A percentile compares a stretch with the other conserved stretches of the same genome.
These are phyloP conservation scores for Gyromitra esculenta DNA, from an alignment of 2,329 filamentous ascomycete species.

Conservation along the genomic window DNA sequence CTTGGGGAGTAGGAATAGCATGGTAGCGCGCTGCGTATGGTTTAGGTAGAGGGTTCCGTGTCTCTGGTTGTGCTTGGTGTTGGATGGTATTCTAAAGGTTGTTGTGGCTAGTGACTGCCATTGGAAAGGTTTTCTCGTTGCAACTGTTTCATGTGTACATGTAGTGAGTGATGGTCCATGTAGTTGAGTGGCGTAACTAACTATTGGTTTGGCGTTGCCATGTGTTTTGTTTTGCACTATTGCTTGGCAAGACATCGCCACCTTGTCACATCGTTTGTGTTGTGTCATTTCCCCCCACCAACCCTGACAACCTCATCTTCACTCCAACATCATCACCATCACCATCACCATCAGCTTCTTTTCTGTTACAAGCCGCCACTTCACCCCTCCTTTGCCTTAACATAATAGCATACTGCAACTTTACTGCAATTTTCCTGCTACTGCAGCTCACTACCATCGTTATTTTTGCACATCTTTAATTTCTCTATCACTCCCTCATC, in stretches of 20 bases:
- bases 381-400: conserved; percentile 1
- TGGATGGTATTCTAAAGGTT: too few species aligned
- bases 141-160: too few species aligned
- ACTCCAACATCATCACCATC: background rate
- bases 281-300: conserved; percentile 47
- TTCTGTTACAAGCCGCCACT: background rate
- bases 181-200: conserved; percentile 19
- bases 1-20: too few species aligned
- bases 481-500: conserved; percentile 2
- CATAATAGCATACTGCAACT: conserved; percentile 18
- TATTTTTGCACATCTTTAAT: background rate
- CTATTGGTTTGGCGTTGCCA: conserved; percentile 26
- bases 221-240: conserved; percentile 29
- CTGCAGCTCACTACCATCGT: background rate
- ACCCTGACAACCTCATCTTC: conserved; percentile 47
- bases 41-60: too few species aligned
- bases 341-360: background rate
- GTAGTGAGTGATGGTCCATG: background rate
- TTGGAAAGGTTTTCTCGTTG: too few species aligned
- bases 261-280: conserved; percentile 39
- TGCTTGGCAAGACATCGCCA: conserved; percentile 49
- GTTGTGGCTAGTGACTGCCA: too few species aligned
- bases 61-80: too few species aligned
- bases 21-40: too few species aligned
- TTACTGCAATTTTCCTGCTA: background rate